These are phyloP conservation scores for Umbellularia californica DNA, from an alignment of 164 flowering plant species.

Conservation along the genomic window DNA sequence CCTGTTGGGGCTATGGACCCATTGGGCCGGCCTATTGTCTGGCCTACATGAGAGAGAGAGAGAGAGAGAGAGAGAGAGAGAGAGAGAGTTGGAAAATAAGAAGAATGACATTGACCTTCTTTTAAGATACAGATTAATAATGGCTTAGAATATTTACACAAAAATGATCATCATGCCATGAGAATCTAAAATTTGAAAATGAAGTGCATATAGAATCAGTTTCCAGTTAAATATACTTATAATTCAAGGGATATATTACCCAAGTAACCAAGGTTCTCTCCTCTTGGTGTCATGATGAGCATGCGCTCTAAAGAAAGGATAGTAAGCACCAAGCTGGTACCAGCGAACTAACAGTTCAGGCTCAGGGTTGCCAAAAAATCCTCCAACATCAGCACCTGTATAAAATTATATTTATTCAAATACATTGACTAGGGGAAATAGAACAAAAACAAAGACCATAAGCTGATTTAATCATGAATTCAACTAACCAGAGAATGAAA, in stretches of 20 bases:
- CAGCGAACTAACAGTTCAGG: constrained; percentile 90
- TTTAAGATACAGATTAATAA: too few species aligned
- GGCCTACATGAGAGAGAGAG: too few species aligned
- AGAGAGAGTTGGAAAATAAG: too few species aligned
- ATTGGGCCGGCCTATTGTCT: too few species aligned
- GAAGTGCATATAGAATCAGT: not conserved
- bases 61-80: too few species aligned
- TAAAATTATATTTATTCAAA: constrained; percentile 8
- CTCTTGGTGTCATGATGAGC: constrained; percentile 98
- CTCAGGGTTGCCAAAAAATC: constrained; percentile 95
- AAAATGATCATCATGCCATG: not conserved
- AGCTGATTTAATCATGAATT: not conserved
- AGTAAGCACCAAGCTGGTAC: constrained; percentile 96
- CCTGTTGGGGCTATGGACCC: too few species aligned
- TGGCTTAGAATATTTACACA: too few species aligned
- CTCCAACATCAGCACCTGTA: constrained; percentile 99
- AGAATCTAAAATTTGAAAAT: not conserved
- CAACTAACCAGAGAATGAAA: constrained; percentile 75
- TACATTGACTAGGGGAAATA: not conserved
- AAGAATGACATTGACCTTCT: too few species aligned
- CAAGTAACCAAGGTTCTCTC: constrained; percentile 96
- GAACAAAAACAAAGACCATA: not conserved
- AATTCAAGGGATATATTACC: constrained; percentile 42
- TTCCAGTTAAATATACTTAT: not conserved
- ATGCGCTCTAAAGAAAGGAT: constrained; percentile 97